Percentiles rank a stretch among this genome's conserved stretches.
Conservation (phyloP, 2,329 filamentous ascomycete species). For the Onygenales sp. region DNA sequence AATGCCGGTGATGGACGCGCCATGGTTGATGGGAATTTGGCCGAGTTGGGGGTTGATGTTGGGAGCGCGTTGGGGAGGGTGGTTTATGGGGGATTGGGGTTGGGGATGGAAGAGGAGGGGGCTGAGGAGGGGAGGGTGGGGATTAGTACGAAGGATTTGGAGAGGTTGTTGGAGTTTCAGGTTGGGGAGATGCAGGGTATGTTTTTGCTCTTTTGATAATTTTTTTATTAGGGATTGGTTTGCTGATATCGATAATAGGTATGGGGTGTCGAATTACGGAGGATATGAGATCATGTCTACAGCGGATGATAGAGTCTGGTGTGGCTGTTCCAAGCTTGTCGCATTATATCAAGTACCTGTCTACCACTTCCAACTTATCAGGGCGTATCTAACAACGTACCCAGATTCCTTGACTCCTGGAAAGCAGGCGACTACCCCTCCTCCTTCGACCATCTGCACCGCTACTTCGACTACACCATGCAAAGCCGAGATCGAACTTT, state of each 20-base stretch:
- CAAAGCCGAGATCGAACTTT: constrained; percentile 72
- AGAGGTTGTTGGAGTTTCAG: constrained; percentile 76
- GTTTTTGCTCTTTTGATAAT: constrained; percentile 18
- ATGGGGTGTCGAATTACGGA: constrained; percentile 69
- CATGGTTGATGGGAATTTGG: constrained; percentile 55
- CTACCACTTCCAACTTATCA: neutral
- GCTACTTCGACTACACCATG: constrained; percentile 96
- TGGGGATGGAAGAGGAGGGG: constrained; percentile 27
- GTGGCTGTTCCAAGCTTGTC: constrained; percentile 61
- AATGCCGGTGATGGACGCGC: constrained; percentile 37
- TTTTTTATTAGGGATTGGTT: constrained; percentile 2
- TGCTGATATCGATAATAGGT: constrained; percentile 35
- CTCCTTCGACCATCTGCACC: constrained; percentile 82
- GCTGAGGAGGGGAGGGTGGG: constrained; percentile 30
- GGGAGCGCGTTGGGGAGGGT: constrained; percentile 39
- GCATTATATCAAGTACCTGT: constrained; percentile 59
- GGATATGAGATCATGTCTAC: constrained; percentile 62
- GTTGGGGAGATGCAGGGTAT: constrained; percentile 76
- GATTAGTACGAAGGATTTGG: constrained; percentile 69
- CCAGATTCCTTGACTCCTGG: constrained; percentile 84
- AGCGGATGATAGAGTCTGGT: constrained; percentile 57
- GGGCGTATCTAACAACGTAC: neutral
- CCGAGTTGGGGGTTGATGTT: constrained; percentile 47
- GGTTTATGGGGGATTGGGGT: constrained; percentile 41
- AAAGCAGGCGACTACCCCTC: constrained; percentile 80